Percentiles rank a stretch among this genome's conserved stretches.
phyloP scores from a whole-genome alignment of 352 stramenopile genomes.

The Pythium graminicola region DNA sequence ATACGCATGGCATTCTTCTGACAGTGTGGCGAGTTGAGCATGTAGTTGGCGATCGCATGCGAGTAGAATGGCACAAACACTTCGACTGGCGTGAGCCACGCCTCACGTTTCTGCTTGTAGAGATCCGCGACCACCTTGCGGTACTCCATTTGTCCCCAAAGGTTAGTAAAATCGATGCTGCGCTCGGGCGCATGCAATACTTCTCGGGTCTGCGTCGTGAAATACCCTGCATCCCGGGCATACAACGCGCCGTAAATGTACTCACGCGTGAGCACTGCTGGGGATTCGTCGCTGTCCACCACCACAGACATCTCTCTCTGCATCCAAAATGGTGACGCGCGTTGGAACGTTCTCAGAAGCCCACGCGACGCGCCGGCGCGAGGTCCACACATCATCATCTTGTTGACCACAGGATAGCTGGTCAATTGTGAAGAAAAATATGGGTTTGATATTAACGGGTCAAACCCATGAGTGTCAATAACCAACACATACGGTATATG shows the following conservation, averaged over 20 bases:
- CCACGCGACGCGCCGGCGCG: constrained; percentile 4
- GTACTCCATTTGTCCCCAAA: constrained; percentile 75
- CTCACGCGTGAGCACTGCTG: constrained; percentile 59
- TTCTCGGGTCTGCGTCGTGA: constrained; percentile 64
- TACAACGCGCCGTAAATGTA: constrained; percentile 84
- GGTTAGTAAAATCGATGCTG: constrained; percentile 66
- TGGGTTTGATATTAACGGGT: constrained; percentile 7
- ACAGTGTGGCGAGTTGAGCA: constrained; percentile 64
- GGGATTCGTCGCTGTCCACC: background rate
- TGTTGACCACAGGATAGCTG: background rate
- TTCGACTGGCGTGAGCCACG: constrained; percentile 88
- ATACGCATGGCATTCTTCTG: constrained; percentile 38
- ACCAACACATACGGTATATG: background rate
- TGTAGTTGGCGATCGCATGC: constrained; percentile 81
- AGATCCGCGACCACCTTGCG: constrained; percentile 48
- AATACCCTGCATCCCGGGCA: constrained; percentile 71
- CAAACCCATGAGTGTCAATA: background rate
- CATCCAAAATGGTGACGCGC: background rate
- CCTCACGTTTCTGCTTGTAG: constrained; percentile 65
- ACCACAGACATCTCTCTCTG: background rate
- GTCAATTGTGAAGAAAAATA: background rate
- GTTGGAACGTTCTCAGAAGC: background rate
- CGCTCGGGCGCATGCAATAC: constrained; percentile 62
- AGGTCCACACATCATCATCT: background rate
- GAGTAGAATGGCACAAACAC: constrained; percentile 87